phyloP scores from a whole-genome alignment of 2,329 filamentous ascomycete genomes.

The Penicillium psychrosexuale region DNA sequence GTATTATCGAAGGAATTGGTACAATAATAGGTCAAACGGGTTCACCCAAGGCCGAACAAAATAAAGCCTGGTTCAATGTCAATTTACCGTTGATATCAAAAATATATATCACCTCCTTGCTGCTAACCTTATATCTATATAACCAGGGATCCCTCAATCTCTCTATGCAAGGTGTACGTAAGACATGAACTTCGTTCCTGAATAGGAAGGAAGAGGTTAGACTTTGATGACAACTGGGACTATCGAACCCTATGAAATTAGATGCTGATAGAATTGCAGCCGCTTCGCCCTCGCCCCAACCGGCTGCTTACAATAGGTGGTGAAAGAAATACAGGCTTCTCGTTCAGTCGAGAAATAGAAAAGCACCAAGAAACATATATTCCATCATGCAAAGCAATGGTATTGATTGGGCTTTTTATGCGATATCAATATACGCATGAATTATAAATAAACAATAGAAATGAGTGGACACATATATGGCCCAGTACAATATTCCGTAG shows the following conservation, averaged over 20 bases:
- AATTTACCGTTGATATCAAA: neutral
- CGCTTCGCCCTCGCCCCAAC: too few species aligned
- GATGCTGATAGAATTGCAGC: too few species aligned
- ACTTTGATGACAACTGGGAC: too few species aligned
- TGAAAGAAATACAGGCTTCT: too few species aligned
- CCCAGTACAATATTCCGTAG: neutral
- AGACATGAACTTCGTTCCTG: too few species aligned
- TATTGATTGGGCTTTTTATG: neutral
- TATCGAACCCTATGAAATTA: too few species aligned
- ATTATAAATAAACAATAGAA: neutral
- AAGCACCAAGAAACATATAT: neutral
- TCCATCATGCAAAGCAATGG: neutral
- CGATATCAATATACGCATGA: neutral
- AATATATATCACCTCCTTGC: neutral
- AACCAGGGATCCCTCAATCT: too few species aligned
- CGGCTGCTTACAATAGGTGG: too few species aligned
- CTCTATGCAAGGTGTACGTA: too few species aligned
- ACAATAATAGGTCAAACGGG: neutral
- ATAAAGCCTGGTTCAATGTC: neutral
- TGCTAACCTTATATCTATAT: neutral
- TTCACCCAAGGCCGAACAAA: neutral
- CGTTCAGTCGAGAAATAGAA: neutral
- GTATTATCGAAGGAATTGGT: neutral
- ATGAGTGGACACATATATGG: conserved; percentile 6
- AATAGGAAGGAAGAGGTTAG: too few species aligned